Evolutionary conservation across 2,329 filamentous ascomycete species (phyloP).

Genomic region (Aspergillus alliaceus): DNA sequence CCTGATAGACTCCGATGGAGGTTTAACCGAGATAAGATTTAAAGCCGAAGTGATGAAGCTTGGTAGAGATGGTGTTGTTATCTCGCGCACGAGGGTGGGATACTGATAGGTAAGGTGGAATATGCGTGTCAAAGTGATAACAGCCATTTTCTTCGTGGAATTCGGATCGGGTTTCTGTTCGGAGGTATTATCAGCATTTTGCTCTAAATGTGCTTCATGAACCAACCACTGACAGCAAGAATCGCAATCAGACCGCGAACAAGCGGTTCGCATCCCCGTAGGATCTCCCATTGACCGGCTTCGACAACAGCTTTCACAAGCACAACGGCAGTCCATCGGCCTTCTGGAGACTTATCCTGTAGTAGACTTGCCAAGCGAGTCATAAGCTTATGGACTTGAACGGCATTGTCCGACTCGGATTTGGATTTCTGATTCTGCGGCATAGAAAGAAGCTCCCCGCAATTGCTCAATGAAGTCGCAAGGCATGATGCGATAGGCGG

Average conservation of each 20-base stretch:
- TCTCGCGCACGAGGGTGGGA: conserved; percentile 79
- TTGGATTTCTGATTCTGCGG: conserved; percentile 61
- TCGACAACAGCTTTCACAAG: conserved; percentile 81
- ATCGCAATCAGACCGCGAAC: conserved; percentile 73
- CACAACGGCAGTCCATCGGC: conserved; percentile 74
- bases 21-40: conserved; percentile 58
- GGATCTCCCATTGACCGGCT: conserved; percentile 78
- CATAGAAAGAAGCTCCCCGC: conserved; percentile 61
- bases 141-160: conserved; percentile 71
- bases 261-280: conserved; percentile 74
- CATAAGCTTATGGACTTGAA: conserved; percentile 79
- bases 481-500: conserved; percentile 72
- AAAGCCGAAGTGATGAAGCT: conserved; percentile 72
- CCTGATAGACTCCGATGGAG: conserved; percentile 33
- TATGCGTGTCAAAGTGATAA: conserved; percentile 78
- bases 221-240: conserved; percentile 58
- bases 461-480: conserved; percentile 55
- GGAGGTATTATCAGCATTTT: conserved; percentile 1
- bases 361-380: conserved; percentile 75
- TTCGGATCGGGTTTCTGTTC: conserved; percentile 72
- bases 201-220: neutral
- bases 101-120: conserved; percentile 80
- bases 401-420: conserved; percentile 63
- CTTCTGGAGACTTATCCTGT: conserved; percentile 71
- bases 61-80: conserved; percentile 79